Percentiles rank a stretch among this genome's conserved stretches.
phyloP scores from a whole-genome alignment of 2,329 filamentous ascomycete species.

The Trichophyton verrucosum region DNA sequence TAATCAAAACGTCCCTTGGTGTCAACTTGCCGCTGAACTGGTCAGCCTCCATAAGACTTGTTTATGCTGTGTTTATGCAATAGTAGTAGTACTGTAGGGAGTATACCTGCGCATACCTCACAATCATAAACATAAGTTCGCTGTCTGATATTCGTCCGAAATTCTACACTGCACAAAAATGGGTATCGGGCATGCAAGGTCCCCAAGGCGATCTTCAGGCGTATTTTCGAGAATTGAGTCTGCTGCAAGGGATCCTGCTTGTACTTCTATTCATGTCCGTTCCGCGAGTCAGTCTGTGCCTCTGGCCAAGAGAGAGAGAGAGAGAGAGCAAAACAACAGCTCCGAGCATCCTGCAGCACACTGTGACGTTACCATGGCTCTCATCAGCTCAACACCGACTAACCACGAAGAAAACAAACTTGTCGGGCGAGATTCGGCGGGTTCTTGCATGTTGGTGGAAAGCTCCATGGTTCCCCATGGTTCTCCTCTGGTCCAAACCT shows the following conservation, averaged over 20 bases:
- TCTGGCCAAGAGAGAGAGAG: background rate
- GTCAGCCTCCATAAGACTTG: background rate
- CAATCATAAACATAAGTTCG: no score
- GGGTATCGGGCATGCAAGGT: background rate
- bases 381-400: no score
- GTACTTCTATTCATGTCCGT: background rate
- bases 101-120: no score
- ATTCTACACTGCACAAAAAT: background rate
- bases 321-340: no score
- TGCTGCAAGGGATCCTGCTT: background rate
- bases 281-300: background rate
- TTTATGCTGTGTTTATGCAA: background rate
- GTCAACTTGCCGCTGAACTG: no score
- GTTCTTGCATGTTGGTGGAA: background rate
- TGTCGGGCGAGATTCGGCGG: background rate
- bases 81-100: background rate
- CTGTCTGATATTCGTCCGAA: no score
- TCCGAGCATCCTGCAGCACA: no score
- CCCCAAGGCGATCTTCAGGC: slow-evolving; percentile 1
- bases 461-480: background rate
- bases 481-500: background rate
- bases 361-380: no score
- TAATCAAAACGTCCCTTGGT: background rate
- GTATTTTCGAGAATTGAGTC: background rate
- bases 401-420: no score